phyloP scores from a whole-genome alignment of 2,329 filamentous ascomycete species.

The Cercospora zeina region DNA sequence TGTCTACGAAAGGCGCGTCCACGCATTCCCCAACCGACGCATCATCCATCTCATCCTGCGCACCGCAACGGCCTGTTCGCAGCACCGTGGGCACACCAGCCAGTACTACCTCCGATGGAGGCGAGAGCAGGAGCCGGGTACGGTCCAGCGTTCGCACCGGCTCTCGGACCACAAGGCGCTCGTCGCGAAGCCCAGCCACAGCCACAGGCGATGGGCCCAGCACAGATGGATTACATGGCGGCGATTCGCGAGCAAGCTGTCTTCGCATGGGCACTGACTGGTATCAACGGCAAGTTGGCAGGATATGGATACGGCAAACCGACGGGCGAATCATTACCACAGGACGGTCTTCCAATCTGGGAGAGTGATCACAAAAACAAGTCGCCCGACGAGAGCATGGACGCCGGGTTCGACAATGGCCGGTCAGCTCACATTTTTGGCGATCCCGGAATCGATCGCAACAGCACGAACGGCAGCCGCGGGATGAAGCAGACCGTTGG shows the following conservation, averaged over 20 bases:
- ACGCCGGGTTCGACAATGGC: conserved; percentile 12
- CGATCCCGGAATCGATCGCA: conserved; percentile 36
- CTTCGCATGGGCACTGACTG: conserved; percentile 81
- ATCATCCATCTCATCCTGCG: conserved; percentile 46
- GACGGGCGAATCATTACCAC: conserved; percentile 62
- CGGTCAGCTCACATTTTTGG: conserved; percentile 35
- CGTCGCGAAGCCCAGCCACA: conserved; percentile 40
- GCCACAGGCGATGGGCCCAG: conserved; percentile 50
- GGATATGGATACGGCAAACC: conserved; percentile 64
- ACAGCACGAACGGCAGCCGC: conserved; percentile 24
- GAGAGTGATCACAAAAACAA: conserved; percentile 29
- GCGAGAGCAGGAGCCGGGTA: conserved; percentile 36
- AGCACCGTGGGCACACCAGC: conserved; percentile 73
- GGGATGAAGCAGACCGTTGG: conserved; percentile 19
- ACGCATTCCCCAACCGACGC: conserved; percentile 61
- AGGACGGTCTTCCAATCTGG: conserved; percentile 63
- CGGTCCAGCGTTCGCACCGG: conserved; percentile 41
- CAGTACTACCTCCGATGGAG: conserved; percentile 53
- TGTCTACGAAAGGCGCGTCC: conserved; percentile 73
- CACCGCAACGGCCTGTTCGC: conserved; percentile 70
- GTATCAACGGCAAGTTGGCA: conserved; percentile 74
- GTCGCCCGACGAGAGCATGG: conserved; percentile 15
- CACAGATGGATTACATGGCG: conserved; percentile 66
- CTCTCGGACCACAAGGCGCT: conserved; percentile 40
- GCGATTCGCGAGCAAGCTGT: conserved; percentile 81